Percentiles rank a stretch among this genome's conserved stretches.
These are phyloP conservation scores for Begonia masoniana DNA, from an alignment of 306 rosid genomes.

Conservation along the genomic window DNA sequence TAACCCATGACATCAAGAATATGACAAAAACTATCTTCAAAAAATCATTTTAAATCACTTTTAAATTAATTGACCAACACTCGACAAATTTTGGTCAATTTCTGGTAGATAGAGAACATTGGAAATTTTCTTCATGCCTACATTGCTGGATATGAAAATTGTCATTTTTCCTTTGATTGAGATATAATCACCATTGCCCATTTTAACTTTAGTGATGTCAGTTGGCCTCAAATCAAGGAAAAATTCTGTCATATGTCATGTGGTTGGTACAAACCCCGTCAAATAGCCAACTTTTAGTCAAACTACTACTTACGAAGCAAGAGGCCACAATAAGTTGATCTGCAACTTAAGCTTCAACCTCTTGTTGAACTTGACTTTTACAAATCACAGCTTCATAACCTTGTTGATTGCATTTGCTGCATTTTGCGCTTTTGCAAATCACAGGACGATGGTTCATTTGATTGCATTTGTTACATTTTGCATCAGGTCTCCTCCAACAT, in stretches of 20 bases:
- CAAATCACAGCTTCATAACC: too few species aligned
- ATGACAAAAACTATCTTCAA: background rate
- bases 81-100: background rate
- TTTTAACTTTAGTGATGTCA: background rate
- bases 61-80: background rate
- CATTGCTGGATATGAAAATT: background rate
- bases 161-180: background rate
- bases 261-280: slow-evolving; percentile 3
- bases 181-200: background rate
- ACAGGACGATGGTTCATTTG: too few species aligned
- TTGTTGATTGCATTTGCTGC: too few species aligned
- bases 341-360: too few species aligned
- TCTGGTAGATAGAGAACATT: background rate
- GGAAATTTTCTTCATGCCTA: background rate
- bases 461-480: too few species aligned
- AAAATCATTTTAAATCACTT: background rate
- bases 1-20: too few species aligned
- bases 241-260: background rate
- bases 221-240: background rate
- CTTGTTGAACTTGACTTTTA: too few species aligned
- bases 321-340: too few species aligned
- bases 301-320: too few species aligned
- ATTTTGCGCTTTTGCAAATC: too few species aligned
- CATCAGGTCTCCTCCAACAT: too few species aligned
- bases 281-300: background rate